These are phyloP conservation scores for Hypholoma fasciculare DNA, from an alignment of 768 basidiomycete genomes.

Conservation along the genomic window DNA sequence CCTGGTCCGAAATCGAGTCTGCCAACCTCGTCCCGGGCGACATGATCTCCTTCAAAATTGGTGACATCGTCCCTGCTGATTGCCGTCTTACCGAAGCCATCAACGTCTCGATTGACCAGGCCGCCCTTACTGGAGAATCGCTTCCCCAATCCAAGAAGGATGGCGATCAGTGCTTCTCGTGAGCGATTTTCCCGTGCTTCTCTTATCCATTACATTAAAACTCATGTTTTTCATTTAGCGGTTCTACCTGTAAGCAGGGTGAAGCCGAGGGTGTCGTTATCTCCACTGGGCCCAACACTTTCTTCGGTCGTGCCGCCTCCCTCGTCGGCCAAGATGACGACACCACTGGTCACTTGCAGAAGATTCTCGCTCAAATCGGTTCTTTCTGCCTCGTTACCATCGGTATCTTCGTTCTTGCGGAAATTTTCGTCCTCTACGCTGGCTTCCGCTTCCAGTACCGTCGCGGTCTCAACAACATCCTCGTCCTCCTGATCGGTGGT, in stretches of 20 bases:
- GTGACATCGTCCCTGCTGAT: slow-evolving; percentile 97
- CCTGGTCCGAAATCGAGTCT: slow-evolving; percentile 91
- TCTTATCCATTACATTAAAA: slow-evolving; percentile 4
- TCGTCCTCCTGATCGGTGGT: slow-evolving; percentile 98
- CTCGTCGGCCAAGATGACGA: slow-evolving; percentile 98
- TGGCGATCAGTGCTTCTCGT: slow-evolving; percentile 98
- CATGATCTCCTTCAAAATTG: slow-evolving; percentile 97
- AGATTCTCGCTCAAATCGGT: slow-evolving; percentile 97
- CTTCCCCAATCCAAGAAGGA: slow-evolving; percentile 90
- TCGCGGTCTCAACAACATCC: slow-evolving; percentile 94
- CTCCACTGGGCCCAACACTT: slow-evolving; percentile 96
- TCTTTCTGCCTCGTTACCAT: slow-evolving; percentile 97
- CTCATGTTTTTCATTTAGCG: slow-evolving; percentile 43
- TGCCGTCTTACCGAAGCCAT: slow-evolving; percentile 96
- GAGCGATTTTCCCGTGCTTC: slow-evolving; percentile 33
- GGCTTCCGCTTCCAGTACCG: slow-evolving; percentile 91
- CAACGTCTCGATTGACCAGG: slow-evolving; percentile 98
- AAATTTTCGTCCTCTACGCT: slow-evolving; percentile 93
- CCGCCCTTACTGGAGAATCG: slow-evolving; percentile 96
- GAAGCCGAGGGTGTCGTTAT: slow-evolving; percentile 99
- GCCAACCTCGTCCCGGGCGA: slow-evolving; percentile 91
- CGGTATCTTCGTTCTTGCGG: slow-evolving; percentile 92
- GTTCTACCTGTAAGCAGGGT: slow-evolving; percentile 98
- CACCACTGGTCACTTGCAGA: slow-evolving; percentile 97
- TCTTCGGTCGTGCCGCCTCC: slow-evolving; percentile 98